These are phyloP conservation scores for Polyporus tsugae DNA, from an alignment of 1,284 basidiomycete genomes.

Conservation along the genomic window DNA sequence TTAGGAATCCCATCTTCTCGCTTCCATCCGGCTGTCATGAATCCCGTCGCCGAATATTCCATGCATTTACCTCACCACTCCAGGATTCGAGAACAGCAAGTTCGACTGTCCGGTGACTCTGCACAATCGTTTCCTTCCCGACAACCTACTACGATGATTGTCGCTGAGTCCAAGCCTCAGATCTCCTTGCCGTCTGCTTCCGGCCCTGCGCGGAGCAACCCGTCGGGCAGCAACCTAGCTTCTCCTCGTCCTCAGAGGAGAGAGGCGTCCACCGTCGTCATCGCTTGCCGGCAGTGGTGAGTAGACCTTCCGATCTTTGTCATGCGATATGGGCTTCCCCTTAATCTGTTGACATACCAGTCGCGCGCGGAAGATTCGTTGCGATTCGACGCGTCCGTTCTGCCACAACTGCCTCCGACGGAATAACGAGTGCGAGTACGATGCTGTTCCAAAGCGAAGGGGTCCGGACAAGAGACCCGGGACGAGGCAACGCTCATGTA, in stretches of 20 bases:
- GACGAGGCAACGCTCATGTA: constrained; percentile 81
- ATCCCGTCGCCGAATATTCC: constrained; percentile 38
- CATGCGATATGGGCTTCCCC: constrained; percentile 23
- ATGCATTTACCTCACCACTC: constrained; percentile 42
- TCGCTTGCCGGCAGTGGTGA: constrained; percentile 51
- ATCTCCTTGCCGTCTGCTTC: constrained; percentile 34
- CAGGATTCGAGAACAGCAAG: constrained; percentile 38
- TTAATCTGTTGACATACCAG: constrained; percentile 51
- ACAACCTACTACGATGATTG: constrained; percentile 34
- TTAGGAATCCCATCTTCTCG: constrained; percentile 35
- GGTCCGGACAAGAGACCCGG: constrained; percentile 86
- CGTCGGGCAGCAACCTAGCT: constrained; percentile 37
- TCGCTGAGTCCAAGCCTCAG: constrained; percentile 37
- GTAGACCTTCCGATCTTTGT: constrained; percentile 27
- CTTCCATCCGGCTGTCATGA: constrained; percentile 37
- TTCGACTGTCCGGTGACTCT: constrained; percentile 37
- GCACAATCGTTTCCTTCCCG: constrained; percentile 35
- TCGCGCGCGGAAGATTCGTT: constrained; percentile 83
- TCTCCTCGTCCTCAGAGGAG: constrained; percentile 53
- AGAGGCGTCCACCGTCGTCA: constrained; percentile 72
- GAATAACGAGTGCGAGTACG: constrained; percentile 79
- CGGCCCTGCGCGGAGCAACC: constrained; percentile 26
- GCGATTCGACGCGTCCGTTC: constrained; percentile 80
- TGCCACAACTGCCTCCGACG: constrained; percentile 83
- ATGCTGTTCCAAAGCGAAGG: constrained; percentile 78